Evolutionary conservation across 176 grass and related monocot genomes (phyloP).

Genomic region (Oryza rufipogon): DNA sequence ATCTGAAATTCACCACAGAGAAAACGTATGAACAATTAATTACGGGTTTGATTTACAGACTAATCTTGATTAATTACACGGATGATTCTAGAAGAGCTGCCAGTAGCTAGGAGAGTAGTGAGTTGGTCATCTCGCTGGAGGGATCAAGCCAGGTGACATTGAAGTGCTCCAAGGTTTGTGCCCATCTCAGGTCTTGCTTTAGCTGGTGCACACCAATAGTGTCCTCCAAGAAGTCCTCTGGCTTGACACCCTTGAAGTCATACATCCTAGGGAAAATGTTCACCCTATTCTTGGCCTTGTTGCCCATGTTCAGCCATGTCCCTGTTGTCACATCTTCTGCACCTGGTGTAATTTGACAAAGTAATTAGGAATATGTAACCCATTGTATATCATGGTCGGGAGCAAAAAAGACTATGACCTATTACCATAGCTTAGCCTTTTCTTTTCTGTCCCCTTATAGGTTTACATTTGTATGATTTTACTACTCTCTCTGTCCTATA

Average conservation of each 20-base stretch:
- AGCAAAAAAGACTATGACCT: no score
- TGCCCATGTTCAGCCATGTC: constrained; percentile 66
- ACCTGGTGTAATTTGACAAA: constrained; percentile 18
- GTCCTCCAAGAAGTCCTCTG: constrained; percentile 58
- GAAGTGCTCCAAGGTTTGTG: constrained; percentile 67
- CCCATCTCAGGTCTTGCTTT: constrained; percentile 61
- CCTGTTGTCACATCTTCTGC: constrained; percentile 64
- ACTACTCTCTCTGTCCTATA: no score
- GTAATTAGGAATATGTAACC: neutral
- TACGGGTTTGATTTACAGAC: neutral
- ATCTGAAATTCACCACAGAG: neutral
- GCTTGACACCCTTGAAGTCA: constrained; percentile 54
- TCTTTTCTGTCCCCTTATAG: no score
- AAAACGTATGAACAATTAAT: neutral
- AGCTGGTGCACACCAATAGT: constrained; percentile 80
- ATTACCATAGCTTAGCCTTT: no score
- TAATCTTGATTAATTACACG: neutral
- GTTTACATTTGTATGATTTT: no score
- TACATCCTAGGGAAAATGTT: constrained; percentile 70
- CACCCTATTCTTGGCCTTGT: constrained; percentile 69
- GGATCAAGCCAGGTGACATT: constrained; percentile 46
- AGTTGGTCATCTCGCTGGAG: constrained; percentile 43
- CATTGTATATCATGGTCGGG: no score
- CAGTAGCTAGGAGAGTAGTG: neutral
- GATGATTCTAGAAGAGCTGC: neutral